Percentiles rank a stretch among this genome's conserved stretches.
These are phyloP conservation scores for Lentinus brumalis DNA, from an alignment of 768 basidiomycete genomes.

Conservation along the genomic window DNA sequence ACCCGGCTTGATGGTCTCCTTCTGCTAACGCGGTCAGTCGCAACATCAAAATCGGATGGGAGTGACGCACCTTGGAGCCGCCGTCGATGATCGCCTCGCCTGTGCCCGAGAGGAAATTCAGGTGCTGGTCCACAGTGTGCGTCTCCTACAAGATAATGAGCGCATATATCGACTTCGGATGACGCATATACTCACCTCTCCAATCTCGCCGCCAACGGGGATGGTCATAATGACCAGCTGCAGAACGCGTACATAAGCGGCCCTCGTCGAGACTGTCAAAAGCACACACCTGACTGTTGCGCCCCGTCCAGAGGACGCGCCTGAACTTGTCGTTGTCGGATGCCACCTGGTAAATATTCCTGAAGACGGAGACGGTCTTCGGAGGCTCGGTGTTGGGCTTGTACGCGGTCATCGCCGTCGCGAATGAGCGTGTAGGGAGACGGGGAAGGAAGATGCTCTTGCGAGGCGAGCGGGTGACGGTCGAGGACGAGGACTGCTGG, in stretches of 20 bases:
- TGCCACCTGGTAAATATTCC: conserved; percentile 26
- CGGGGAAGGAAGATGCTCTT: background rate
- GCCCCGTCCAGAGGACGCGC: conserved; percentile 29
- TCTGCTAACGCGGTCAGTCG: background rate
- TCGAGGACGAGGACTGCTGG: background rate
- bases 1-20: conserved; percentile 24
- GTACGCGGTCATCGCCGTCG: conserved; percentile 19
- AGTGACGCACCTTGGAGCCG: background rate
- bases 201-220: conserved; percentile 31
- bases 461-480: background rate
- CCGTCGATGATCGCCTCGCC: conserved; percentile 29
- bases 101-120: conserved; percentile 29
- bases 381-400: conserved; percentile 32
- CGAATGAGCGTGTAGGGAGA: background rate
- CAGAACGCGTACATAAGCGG: background rate
- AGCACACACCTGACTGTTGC: conserved; percentile 27
- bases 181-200: conserved; percentile 18
- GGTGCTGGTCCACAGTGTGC: conserved; percentile 32
- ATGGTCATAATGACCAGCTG: conserved; percentile 33
- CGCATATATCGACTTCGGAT: background rate
- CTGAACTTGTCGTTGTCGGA: conserved; percentile 31
- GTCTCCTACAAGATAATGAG: conserved; percentile 22
- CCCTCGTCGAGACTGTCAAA: background rate
- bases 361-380: conserved; percentile 28
- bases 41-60: background rate